Evolutionary conservation across 306 rosid species (phyloP).

Genomic region (Corylus avellana): DNA sequence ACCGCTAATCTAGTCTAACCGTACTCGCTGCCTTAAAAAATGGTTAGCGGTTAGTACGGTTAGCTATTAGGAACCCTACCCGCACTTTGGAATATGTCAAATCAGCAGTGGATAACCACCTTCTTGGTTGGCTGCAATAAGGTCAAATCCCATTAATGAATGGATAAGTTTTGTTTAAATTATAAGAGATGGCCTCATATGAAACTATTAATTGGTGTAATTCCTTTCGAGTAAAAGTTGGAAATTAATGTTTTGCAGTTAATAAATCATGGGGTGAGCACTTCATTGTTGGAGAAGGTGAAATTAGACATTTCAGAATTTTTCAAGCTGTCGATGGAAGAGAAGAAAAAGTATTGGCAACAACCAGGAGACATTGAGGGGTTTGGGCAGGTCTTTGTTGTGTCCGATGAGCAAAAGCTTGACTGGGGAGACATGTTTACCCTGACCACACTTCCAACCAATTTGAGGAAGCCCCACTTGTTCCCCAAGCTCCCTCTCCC

Average conservation of each 20-base stretch:
- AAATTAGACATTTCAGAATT: constrained; percentile 27
- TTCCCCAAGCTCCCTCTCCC: constrained; percentile 38
- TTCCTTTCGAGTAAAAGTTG: no score
- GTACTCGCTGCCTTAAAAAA: no score
- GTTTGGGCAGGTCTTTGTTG: constrained; percentile 26
- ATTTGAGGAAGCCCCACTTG: constrained; percentile 46
- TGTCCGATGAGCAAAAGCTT: background rate
- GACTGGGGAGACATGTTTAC: background rate
- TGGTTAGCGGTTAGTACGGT: no score
- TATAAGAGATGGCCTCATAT: no score
- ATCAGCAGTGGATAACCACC: no score
- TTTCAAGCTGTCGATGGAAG: constrained; percentile 22
- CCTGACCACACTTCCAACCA: background rate
- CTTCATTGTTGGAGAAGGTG: constrained; percentile 26
- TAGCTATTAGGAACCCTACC: no score
- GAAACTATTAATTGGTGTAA: no score
- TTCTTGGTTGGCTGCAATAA: no score
- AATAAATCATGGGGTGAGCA: constrained; percentile 34
- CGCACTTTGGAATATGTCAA: no score
- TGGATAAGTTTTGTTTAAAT: no score
- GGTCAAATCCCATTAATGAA: no score
- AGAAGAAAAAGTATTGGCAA: constrained; percentile 28
- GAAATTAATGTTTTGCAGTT: constrained; percentile 7
- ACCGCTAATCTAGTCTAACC: no score
- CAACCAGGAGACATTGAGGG: constrained; percentile 22